These are phyloP conservation scores for Chlorociboria aeruginascens DNA, from an alignment of 495 filamentous ascomycete species.

Conservation along the genomic window DNA sequence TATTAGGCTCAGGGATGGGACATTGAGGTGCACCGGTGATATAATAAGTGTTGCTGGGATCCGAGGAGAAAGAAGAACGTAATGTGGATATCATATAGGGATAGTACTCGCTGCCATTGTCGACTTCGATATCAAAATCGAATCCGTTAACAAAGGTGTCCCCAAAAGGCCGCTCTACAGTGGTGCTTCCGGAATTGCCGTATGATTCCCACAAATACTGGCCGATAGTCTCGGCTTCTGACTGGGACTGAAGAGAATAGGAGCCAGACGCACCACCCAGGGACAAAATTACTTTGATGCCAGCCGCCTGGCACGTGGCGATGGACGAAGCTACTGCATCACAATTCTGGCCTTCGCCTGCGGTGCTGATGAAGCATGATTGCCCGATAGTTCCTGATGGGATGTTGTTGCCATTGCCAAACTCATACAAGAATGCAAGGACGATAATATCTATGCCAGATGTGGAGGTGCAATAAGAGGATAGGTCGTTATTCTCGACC, in stretches of 20 bases:
- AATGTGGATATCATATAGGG: conserved; percentile 31
- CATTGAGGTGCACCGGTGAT: conserved; percentile 47
- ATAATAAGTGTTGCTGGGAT: conserved; percentile 33
- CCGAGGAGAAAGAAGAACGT: conserved; percentile 31
- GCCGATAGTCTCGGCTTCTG: neutral
- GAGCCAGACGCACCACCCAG: conserved; percentile 49
- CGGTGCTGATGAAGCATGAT: conserved; percentile 24
- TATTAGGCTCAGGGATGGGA: conserved; percentile 39
- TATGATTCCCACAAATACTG: neutral
- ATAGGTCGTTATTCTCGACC: conserved; percentile 30
- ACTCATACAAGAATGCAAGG: conserved; percentile 39
- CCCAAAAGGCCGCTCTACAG: neutral
- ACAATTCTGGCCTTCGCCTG: conserved; percentile 30
- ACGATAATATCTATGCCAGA: conserved; percentile 38
- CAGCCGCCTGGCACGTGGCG: conserved; percentile 33
- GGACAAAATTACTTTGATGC: conserved; percentile 51
- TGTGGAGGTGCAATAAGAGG: conserved; percentile 26
- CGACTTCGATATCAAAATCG: conserved; percentile 42
- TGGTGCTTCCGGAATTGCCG: neutral
- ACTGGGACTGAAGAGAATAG: neutral
- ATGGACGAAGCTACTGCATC: conserved; percentile 33
- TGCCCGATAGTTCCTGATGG: conserved; percentile 28
- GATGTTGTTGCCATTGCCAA: conserved; percentile 23
- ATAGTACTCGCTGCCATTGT: conserved; percentile 24
- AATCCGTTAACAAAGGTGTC: conserved; percentile 40